These are phyloP conservation scores for Spongispora temasekensis DNA, from an alignment of 1,284 basidiomycete species.

Conservation along the genomic window DNA sequence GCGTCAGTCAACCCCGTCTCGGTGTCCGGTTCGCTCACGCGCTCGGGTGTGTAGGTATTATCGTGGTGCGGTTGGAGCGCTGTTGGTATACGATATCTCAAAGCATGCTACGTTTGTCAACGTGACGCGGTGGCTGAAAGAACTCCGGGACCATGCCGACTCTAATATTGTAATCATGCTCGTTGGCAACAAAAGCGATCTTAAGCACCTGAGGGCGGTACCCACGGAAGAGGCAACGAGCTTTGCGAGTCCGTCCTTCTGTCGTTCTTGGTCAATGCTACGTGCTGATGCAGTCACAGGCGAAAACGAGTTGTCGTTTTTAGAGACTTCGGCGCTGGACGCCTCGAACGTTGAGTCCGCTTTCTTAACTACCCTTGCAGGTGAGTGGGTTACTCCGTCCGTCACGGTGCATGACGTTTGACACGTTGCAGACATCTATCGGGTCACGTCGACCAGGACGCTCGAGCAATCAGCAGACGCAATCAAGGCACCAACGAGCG, in stretches of 20 bases:
- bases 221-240: constrained; percentile 93
- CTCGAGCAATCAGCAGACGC: constrained; percentile 80
- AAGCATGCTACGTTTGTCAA: constrained; percentile 97
- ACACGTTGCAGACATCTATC: constrained; percentile 81
- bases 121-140: constrained; percentile 98
- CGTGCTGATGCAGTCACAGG: constrained; percentile 33
- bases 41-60: too few species aligned
- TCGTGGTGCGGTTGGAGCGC: constrained; percentile 93
- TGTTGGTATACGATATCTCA: constrained; percentile 92
- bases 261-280: neutral
- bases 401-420: neutral
- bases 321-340: constrained; percentile 99
- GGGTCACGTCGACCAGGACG: constrained; percentile 88
- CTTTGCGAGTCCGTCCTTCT: constrained; percentile 70
- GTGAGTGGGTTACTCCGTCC: constrained; percentile 45
- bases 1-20: constrained; percentile 81
- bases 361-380: constrained; percentile 96
- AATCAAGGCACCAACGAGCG: constrained; percentile 69
- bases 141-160: constrained; percentile 92
- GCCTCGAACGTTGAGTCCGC: constrained; percentile 97
- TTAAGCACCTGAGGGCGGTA: constrained; percentile 95
- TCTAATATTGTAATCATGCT: constrained; percentile 95
- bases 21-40: too few species aligned
- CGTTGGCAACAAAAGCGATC: constrained; percentile 96
- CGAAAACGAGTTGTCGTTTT: constrained; percentile 89